phyloP scores from a whole-genome alignment of 2,329 filamentous ascomycete species.

The Cercospora zeae-maydis region DNA sequence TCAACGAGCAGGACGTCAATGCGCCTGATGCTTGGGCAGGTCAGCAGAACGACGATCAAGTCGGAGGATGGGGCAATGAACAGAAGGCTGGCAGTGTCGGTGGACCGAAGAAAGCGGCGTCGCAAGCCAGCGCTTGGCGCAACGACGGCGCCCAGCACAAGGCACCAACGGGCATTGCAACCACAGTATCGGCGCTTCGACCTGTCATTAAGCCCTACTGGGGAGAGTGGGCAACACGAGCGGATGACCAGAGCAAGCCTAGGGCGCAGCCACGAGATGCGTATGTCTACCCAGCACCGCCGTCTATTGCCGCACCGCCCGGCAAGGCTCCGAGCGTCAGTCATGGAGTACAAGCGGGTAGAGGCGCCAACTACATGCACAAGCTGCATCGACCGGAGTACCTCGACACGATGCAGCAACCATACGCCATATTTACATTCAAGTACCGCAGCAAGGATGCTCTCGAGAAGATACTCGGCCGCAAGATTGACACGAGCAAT shows the following conservation, averaged over 20 bases:
- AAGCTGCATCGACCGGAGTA: constrained; percentile 40
- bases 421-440: constrained; percentile 50
- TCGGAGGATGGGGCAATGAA: constrained; percentile 5
- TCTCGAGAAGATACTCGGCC: constrained; percentile 37
- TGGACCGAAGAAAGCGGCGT: neutral
- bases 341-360: constrained; percentile 33
- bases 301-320: constrained; percentile 27
- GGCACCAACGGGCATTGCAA: neutral
- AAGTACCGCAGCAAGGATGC: constrained; percentile 41
- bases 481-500: constrained; percentile 28
- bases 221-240: constrained; percentile 26
- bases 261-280: constrained; percentile 23
- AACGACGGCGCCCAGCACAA: constrained; percentile 7
- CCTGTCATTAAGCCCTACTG: constrained; percentile 36
- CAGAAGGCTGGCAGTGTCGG: neutral
- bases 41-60: constrained; percentile 4
- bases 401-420: constrained; percentile 39
- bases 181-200: constrained; percentile 16
- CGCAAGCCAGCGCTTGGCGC: constrained; percentile 10
- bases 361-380: constrained; percentile 41
- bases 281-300: constrained; percentile 35
- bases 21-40: neutral
- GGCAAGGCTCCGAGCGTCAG: constrained; percentile 22
- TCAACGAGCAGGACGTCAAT: neutral
- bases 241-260: constrained; percentile 8